phyloP scores from a whole-genome alignment of 2,329 filamentous ascomycete species.

The Diaporthe aspalathi region DNA sequence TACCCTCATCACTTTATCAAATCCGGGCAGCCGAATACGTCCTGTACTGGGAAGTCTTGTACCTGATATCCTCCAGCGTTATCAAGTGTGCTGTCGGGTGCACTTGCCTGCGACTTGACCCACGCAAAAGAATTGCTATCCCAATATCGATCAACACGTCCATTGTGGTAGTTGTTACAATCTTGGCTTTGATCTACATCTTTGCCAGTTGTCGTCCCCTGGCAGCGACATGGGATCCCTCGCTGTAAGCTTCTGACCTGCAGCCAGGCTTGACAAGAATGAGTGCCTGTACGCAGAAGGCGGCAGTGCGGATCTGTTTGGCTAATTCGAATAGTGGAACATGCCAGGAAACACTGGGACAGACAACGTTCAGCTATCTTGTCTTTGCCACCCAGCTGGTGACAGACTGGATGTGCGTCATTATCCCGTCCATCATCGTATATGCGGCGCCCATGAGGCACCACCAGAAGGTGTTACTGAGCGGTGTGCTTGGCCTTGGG shows the following conservation, averaged over 20 bases:
- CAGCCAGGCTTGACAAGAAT: background rate
- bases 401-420: background rate
- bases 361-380: background rate
- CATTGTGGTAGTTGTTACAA: background rate
- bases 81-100: conserved; percentile 1
- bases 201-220: background rate
- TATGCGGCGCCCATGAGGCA: background rate
- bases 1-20: conserved; percentile 4
- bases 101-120: conserved; percentile 6
- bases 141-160: conserved; percentile 11
- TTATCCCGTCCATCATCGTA: background rate
- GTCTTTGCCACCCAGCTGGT: background rate
- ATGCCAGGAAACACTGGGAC: conserved; percentile 7
- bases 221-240: conserved; percentile 10
- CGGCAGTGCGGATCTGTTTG: background rate
- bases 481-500: background rate
- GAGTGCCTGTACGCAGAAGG: background rate
- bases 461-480: background rate
- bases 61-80: background rate
- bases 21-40: conserved; percentile 1
- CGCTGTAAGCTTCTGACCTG: background rate
- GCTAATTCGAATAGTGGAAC: conserved; percentile 3
- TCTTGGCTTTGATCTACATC: conserved; percentile 14
- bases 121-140: background rate
- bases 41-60: conserved; percentile 5